Conservation (phyloP, 2,329 filamentous ascomycete species). For the Dactylellina parvicollis region DNA sequence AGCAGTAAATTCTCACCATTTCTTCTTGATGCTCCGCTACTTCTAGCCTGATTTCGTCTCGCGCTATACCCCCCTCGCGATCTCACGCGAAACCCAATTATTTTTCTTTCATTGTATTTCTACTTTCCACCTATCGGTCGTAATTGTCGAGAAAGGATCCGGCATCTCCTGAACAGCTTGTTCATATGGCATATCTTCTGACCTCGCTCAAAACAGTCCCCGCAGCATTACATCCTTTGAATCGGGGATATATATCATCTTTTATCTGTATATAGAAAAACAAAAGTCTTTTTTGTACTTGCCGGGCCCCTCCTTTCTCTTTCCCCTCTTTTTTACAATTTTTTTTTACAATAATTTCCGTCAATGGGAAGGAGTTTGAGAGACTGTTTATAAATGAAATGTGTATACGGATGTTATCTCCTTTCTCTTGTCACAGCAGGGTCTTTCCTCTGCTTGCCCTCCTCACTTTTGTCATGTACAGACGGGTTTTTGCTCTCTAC, state of each 20-base stretch:
- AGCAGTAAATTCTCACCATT: conserved; percentile 66
- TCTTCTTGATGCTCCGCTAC: conserved; percentile 32
- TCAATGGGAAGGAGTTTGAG: conserved; percentile 54
- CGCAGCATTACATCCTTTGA: conserved; percentile 4
- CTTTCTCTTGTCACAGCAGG: conserved; percentile 58
- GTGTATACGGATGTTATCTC: conserved; percentile 56
- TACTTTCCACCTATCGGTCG: conserved; percentile 47
- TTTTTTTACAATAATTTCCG: conserved; percentile 35
- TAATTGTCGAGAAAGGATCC: conserved; percentile 56
- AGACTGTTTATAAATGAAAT: conserved; percentile 52
- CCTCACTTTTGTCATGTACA: conserved; percentile 50
- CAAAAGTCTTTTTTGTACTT: conserved; percentile 53
- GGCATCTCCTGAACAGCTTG: conserved; percentile 56
- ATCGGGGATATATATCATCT: conserved; percentile 37
- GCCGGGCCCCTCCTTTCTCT: conserved; percentile 57
- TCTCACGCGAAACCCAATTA: conserved; percentile 17
- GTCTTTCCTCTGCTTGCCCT: conserved; percentile 1
- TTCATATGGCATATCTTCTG: conserved; percentile 56
- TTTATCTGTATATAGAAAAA: conserved; percentile 54
- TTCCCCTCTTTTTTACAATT: conserved; percentile 57
- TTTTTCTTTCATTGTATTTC: conserved; percentile 57
- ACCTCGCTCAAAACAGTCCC: background rate
- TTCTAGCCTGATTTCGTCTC: conserved; percentile 34
- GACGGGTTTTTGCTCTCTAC: conserved; percentile 36
- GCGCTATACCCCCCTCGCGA: conserved; percentile 48